Conservation (phyloP, 495 filamentous ascomycete genomes). For the Choiromyces venosus region DNA sequence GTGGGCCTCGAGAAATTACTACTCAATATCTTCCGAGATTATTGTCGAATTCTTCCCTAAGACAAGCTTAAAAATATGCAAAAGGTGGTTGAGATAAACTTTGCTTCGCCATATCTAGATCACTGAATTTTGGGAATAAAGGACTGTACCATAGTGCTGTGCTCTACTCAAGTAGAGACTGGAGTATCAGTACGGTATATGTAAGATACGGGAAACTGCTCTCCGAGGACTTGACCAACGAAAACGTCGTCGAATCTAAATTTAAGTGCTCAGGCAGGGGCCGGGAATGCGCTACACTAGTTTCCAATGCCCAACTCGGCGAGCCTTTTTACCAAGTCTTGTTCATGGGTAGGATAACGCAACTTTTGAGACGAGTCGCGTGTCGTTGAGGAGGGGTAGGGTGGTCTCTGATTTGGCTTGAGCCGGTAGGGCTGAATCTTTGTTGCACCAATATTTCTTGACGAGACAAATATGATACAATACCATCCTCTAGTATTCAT, state of each 20-base stretch:
- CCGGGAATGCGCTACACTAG: background rate
- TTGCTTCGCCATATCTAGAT: background rate
- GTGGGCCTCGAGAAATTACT: background rate
- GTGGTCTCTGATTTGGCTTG: background rate
- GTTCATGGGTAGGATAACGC: background rate
- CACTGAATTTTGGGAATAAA: background rate
- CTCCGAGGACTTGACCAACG: background rate
- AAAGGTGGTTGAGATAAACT: background rate
- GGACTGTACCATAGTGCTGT: no score
- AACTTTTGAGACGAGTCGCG: background rate
- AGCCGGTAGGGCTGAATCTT: background rate
- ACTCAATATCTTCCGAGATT: background rate
- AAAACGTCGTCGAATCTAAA: background rate
- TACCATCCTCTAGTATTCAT: no score
- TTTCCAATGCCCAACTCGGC: background rate
- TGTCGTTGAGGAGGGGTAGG: background rate
- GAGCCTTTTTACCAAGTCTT: background rate
- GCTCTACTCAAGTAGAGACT: no score
- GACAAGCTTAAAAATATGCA: background rate
- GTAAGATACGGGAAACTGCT: background rate
- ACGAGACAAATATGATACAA: background rate
- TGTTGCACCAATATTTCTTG: background rate
- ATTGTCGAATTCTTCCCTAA: background rate
- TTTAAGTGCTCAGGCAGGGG: background rate
- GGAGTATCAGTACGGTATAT: no score